Conservation (phyloP, 1,284 basidiomycete genomes). For the Wolfiporia cocos region DNA sequence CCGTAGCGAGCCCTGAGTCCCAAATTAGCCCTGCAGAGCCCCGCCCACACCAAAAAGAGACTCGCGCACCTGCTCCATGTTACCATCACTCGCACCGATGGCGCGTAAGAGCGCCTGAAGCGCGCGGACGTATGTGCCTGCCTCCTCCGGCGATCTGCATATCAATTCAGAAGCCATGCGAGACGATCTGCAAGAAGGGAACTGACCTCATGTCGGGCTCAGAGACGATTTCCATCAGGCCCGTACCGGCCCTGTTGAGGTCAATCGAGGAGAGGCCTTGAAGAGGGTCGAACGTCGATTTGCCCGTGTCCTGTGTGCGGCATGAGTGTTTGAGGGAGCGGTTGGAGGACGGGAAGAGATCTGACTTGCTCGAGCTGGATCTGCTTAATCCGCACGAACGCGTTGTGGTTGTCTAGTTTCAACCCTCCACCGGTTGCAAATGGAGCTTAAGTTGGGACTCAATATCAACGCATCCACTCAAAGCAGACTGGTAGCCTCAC, state of each 20-base stretch:
- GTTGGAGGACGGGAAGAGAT: too few relatives aligned
- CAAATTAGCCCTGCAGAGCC: constrained; percentile 82
- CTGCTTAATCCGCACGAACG: constrained; percentile 79
- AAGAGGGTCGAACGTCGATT: constrained; percentile 67
- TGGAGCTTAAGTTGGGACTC: constrained; percentile 49
- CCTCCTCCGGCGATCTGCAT: constrained; percentile 82
- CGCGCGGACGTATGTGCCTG: constrained; percentile 82
- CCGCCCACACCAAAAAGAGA: constrained; percentile 13
- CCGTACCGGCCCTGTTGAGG: constrained; percentile 86
- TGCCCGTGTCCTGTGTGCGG: constrained; percentile 81
- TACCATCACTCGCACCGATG: constrained; percentile 88
- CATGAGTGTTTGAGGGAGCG: too few relatives aligned
- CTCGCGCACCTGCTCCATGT: constrained; percentile 87
- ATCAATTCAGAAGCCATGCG: constrained; percentile 1
- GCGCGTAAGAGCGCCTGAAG: constrained; percentile 81
- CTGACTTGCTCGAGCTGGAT: constrained; percentile 92
- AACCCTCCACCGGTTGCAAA: constrained; percentile 72
- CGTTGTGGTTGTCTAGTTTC: constrained; percentile 37
- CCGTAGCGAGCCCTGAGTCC: constrained; percentile 84
- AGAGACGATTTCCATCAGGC: constrained; percentile 95
- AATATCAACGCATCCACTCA: background rate
- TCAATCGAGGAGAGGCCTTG: constrained; percentile 68
- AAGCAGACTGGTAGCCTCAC: constrained; percentile 33
- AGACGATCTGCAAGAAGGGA: constrained; percentile 1
- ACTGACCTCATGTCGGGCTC: constrained; percentile 83